phyloP scores from a whole-genome alignment of 441 rosid species.

The Brassica balearica region DNA sequence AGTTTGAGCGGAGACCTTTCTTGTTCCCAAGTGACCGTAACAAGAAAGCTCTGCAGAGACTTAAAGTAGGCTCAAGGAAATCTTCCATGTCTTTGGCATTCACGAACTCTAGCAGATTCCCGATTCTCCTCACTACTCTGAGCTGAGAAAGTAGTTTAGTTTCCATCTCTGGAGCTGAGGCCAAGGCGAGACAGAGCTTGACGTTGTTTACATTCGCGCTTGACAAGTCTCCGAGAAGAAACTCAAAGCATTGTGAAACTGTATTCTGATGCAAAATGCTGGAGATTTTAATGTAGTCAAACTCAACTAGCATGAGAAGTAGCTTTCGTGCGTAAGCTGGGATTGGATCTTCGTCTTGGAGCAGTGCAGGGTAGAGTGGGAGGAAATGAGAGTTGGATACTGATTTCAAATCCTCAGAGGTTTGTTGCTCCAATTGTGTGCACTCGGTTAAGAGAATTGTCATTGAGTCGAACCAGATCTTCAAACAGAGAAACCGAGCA shows the following conservation, averaged over 20 bases:
- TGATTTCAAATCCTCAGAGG: constrained; percentile 66
- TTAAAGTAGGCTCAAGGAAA: constrained; percentile 86
- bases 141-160: constrained; percentile 80
- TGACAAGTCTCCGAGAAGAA: constrained; percentile 87
- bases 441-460: constrained; percentile 74
- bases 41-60: constrained; percentile 81
- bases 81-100: constrained; percentile 93
- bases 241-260: constrained; percentile 88
- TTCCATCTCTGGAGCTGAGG: constrained; percentile 97
- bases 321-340: constrained; percentile 97
- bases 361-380: constrained; percentile 85
- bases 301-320: constrained; percentile 90
- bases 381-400: constrained; percentile 86
- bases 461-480: constrained; percentile 87
- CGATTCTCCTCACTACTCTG: constrained; percentile 80
- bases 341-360: constrained; percentile 97
- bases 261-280: constrained; percentile 80
- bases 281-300: constrained; percentile 69
- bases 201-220: constrained; percentile 88
- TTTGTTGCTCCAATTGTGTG: constrained; percentile 53
- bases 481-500: constrained; percentile 93
- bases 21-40: constrained; percentile 61
- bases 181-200: constrained; percentile 86
- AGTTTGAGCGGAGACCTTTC: constrained; percentile 48
- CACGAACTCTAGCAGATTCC: constrained; percentile 85